A percentile compares a stretch with the other conserved stretches of the same genome.
Evolutionary conservation across 805 yeast genomes (phyloP).

Genomic region (Wickerhamomyces ciferrii): DNA sequence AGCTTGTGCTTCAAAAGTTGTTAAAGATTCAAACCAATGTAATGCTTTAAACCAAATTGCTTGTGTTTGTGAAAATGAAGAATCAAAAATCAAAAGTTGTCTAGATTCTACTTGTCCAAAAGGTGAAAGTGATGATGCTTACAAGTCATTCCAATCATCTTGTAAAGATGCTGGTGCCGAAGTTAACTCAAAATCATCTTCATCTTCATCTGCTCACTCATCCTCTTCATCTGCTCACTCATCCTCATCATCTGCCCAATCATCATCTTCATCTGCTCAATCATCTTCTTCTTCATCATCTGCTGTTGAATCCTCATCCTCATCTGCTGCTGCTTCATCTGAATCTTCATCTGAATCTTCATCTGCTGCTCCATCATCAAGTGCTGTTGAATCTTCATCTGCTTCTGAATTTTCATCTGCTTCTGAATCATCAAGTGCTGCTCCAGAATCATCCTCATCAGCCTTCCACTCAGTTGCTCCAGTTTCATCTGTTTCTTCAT

Average conservation of each 20-base stretch:
- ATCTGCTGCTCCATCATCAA: conserved; percentile 12
- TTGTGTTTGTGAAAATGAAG: conserved; percentile 64
- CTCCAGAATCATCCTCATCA: conserved; percentile 19
- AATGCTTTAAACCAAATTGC: conserved; percentile 53
- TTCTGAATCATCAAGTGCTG: conserved; percentile 15
- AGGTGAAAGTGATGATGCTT: conserved; percentile 54
- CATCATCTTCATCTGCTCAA: conserved; percentile 24
- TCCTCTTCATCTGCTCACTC: conserved; percentile 25
- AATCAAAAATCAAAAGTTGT: conserved; percentile 52
- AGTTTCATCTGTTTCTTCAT: conserved; percentile 10
- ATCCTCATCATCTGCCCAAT: conserved; percentile 21
- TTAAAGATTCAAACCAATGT: conserved; percentile 48
- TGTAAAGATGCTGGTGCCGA: conserved; percentile 44
- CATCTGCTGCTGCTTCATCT: conserved; percentile 19
- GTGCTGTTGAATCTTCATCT: conserved; percentile 18
- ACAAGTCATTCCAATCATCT: conserved; percentile 45
- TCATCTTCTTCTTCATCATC: conserved; percentile 21
- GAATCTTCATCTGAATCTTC: conserved; percentile 18
- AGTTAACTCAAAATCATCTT: conserved; percentile 26
- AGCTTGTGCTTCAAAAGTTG: conserved; percentile 79
- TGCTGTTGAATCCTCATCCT: conserved; percentile 17
- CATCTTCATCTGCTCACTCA: conserved; percentile 28
- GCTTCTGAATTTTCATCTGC: conserved; percentile 7
- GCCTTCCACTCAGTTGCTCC: conserved; percentile 19
- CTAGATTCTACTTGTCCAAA: conserved; percentile 65